Evolutionary conservation across 495 filamentous ascomycete genomes (phyloP).

Genomic region (Xylaria nigripes): DNA sequence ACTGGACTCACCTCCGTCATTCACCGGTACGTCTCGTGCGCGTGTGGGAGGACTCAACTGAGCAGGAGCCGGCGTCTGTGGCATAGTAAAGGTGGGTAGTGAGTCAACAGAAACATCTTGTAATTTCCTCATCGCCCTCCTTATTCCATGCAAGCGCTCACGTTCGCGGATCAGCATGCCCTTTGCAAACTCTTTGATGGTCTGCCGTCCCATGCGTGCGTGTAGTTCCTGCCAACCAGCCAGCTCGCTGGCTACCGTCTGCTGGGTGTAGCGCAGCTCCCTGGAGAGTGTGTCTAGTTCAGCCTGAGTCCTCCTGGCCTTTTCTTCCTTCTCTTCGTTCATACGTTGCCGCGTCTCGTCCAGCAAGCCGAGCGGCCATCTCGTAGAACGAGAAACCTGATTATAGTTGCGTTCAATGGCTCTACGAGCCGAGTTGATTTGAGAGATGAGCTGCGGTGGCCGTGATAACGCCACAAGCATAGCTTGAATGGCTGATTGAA

Average conservation of each 20-base stretch:
- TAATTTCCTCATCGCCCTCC: slow-evolving; percentile 58
- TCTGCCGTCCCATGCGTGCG: slow-evolving; percentile 63
- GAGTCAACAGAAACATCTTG: slow-evolving; percentile 14
- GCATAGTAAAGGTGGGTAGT: background rate
- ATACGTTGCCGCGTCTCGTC: slow-evolving; percentile 81
- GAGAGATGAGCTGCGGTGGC: slow-evolving; percentile 67
- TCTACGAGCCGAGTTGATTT: slow-evolving; percentile 56
- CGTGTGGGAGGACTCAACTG: background rate
- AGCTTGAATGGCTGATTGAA: slow-evolving; percentile 70
- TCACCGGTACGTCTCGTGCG: slow-evolving; percentile 13
- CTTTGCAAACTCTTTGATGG: slow-evolving; percentile 66
- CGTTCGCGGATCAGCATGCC: slow-evolving; percentile 71
- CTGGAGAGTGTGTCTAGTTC: slow-evolving; percentile 60
- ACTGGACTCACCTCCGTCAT: slow-evolving; percentile 17
- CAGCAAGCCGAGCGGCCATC: slow-evolving; percentile 75
- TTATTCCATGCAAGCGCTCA: slow-evolving; percentile 71
- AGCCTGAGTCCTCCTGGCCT: slow-evolving; percentile 52
- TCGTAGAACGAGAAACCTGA: slow-evolving; percentile 60
- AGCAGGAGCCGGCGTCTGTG: background rate
- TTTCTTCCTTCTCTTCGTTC: slow-evolving; percentile 70
- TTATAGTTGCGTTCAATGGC: slow-evolving; percentile 66
- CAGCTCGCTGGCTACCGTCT: slow-evolving; percentile 82
- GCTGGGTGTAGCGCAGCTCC: slow-evolving; percentile 86
- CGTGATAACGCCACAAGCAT: slow-evolving; percentile 72
- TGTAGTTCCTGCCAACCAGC: slow-evolving; percentile 90